Percentiles rank a stretch among this genome's conserved stretches.
Conservation (phyloP, 306 rosid species). For the Castanea mollissima region DNA sequence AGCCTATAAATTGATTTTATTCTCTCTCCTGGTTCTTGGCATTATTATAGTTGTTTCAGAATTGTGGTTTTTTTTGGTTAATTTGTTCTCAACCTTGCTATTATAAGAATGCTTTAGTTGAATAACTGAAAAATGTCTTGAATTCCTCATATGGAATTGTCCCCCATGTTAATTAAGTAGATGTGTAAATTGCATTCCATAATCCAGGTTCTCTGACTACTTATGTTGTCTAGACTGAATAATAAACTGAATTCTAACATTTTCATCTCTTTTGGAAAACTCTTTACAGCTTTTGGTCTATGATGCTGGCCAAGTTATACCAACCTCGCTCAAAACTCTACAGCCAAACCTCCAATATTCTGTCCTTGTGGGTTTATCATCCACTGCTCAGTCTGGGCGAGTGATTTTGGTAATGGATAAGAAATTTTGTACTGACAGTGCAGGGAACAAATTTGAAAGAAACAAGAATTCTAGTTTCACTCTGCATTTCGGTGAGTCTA, state of each 20-base stretch:
- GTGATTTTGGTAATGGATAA: conserved; percentile 76
- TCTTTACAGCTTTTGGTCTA: conserved; percentile 75
- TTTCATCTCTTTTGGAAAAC: conserved; percentile 3
- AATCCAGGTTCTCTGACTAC: background rate
- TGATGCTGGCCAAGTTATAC: conserved; percentile 82
- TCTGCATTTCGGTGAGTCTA: conserved; percentile 73
- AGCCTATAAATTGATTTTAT: background rate
- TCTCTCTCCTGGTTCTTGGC: background rate
- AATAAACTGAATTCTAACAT: conserved; percentile 16
- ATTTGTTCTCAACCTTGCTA: background rate
- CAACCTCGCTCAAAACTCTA: conserved; percentile 63
- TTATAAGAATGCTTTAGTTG: background rate
- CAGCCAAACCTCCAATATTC: conserved; percentile 68
- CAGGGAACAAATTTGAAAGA: conserved; percentile 78
- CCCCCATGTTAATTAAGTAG: background rate
- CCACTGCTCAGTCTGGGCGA: conserved; percentile 55
- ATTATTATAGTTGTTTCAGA: background rate
- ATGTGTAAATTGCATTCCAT: background rate
- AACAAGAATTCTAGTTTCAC: conserved; percentile 55
- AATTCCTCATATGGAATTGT: background rate
- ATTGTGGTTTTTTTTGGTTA: background rate
- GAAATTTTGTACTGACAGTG: conserved; percentile 72
- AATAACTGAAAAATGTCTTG: background rate
- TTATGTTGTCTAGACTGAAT: background rate
- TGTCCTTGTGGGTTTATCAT: conserved; percentile 53